Evolutionary conservation across 176 grass and related monocot species (phyloP), one percentile per base, ranked within the genome.

Genomic region (Oryza australiensis): DNA sequence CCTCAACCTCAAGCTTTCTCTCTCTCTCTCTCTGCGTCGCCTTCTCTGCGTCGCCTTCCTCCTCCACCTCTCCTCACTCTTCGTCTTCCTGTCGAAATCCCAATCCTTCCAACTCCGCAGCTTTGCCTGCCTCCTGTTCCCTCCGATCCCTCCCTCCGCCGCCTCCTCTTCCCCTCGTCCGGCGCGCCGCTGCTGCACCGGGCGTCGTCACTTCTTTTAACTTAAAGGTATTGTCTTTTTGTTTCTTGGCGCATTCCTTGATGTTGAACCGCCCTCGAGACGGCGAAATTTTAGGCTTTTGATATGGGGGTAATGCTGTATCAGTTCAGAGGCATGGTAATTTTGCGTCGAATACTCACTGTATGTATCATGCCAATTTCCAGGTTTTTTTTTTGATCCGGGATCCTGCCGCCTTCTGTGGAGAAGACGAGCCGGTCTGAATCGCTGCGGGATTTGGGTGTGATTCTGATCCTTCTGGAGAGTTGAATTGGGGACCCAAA

Each of bases 301-400:
- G 11, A 15, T 70, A n/a, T 6, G 29, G 28, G 26, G 16, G 12
- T 7, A 68, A 75, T 62, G 78, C 18, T 22, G 77, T 32, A 3
- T 27, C 7, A 8, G 57, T 40, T 51, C 11, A 41, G 62, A 20
- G 63, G 9, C 29, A 14, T 2, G 14, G 15, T 20, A 24, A 73
- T 43, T 72, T 42, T n/a, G 72, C 29, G 3, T 12, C 2, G 28
- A 57, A 15, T 32, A 4, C 75, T 79, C 26, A 74, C 75, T 5
- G 15, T 68, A 27, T 20, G 15, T 74, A 27, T 20, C 5, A 26
- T 32, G 32, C 26, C 41, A 10, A 82, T 78, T 51, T 73, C 22
- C 83, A 89, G 83, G n/a, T n/a, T n/a, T 18, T 86, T 78, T 82
- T 77, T 40, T 45, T 62, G 73, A 73, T 82, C 78, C 42, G 42